Percentiles rank a stretch among this genome's conserved stretches.
Conservation (phyloP, 805 yeast genomes). For the Lachancea waltii region DNA sequence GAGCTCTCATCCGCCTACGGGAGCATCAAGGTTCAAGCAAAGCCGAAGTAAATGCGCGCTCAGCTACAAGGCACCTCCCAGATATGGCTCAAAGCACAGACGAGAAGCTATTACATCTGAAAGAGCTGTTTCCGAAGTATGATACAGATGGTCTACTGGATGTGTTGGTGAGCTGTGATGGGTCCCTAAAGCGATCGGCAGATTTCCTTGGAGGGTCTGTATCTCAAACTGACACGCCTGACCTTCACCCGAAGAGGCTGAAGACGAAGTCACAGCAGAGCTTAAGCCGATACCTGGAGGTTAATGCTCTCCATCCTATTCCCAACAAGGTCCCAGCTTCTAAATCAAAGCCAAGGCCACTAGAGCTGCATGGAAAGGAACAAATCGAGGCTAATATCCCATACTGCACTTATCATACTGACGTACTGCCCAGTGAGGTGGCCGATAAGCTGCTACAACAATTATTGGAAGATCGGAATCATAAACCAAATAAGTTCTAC, state of each 20-base stretch:
- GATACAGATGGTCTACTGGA: constrained; percentile 42
- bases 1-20: not conserved
- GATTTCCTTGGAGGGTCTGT: constrained; percentile 35
- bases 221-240: constrained; percentile 14
- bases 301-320: too few relatives aligned
- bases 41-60: too few relatives aligned
- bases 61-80: too few relatives aligned
- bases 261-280: constrained; percentile 10
- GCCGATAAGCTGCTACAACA: constrained; percentile 41
- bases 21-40: too few relatives aligned
- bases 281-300: not conserved
- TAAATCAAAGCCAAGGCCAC: constrained; percentile 11
- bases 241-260: not conserved
- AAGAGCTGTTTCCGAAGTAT: constrained; percentile 38
- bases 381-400: constrained; percentile 46
- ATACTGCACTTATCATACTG: constrained; percentile 43
- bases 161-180: constrained; percentile 47
- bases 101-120: constrained; percentile 34
- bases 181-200: constrained; percentile 41
- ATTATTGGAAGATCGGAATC: constrained; percentile 37
- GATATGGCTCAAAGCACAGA: constrained; percentile 29
- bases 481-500: constrained; percentile 44
- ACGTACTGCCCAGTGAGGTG: constrained; percentile 46
- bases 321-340: too few relatives aligned
- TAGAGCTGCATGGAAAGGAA: constrained; percentile 43